Conservation (phyloP, 768 basidiomycete genomes). For the Mycena vulgaris region DNA sequence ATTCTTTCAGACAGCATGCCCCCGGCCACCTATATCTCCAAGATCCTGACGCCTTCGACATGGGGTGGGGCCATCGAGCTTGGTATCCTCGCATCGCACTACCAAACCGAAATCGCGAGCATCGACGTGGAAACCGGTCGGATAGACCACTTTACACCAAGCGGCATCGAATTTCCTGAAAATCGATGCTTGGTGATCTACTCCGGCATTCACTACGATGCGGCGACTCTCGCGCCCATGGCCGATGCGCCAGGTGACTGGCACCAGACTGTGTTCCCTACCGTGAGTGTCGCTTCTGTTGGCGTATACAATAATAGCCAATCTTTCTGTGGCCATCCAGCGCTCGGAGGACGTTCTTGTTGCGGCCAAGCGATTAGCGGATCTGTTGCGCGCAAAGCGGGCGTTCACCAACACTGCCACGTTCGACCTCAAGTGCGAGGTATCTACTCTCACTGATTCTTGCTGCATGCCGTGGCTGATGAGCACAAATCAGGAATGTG, state of each 20-base stretch:
- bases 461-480: constrained; percentile 6
- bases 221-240: constrained; percentile 85
- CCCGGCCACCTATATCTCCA: constrained; percentile 80
- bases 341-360: constrained; percentile 55
- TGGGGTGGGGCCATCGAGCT: constrained; percentile 99
- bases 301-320: neutral
- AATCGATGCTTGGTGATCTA: constrained; percentile 87
- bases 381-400: constrained; percentile 78
- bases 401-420: constrained; percentile 94
- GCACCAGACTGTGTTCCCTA: constrained; percentile 89
- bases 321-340: neutral
- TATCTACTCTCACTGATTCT: constrained; percentile 45
- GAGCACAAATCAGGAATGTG: constrained; percentile 71
- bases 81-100: constrained; percentile 86
- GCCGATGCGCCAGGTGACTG: constrained; percentile 85
- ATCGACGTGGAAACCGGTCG: constrained; percentile 95
- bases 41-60: constrained; percentile 82
- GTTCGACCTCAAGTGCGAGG: constrained; percentile 92
- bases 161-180: constrained; percentile 53
- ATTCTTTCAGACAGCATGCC: constrained; percentile 55
- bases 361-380: constrained; percentile 81
- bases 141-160: constrained; percentile 84
- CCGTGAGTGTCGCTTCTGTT: constrained; percentile 54
- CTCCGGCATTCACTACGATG: constrained; percentile 98
- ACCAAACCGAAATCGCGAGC: constrained; percentile 87